These are phyloP conservation scores for Gonapodya prolifera DNA, from an alignment of 192 early-diverging fungal species.

Conservation along the genomic window DNA sequence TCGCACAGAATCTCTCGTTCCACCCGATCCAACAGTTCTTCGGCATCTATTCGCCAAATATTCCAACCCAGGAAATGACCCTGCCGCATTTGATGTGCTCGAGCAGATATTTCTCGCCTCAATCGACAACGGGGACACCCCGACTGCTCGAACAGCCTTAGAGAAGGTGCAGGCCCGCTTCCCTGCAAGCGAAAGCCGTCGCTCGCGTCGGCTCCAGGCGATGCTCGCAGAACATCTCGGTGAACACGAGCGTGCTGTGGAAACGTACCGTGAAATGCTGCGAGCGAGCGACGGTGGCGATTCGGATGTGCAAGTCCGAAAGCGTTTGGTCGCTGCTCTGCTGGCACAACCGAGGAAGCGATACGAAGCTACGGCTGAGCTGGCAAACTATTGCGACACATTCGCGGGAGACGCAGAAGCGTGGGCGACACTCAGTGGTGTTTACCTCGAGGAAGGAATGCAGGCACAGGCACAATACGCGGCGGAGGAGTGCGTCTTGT, in stretches of 20 bases:
- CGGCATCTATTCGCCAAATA: neutral
- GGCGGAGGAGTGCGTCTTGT: constrained; percentile 80
- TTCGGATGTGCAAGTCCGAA: constrained; percentile 51
- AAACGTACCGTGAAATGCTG: constrained; percentile 63
- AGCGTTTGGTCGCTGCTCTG: constrained; percentile 66
- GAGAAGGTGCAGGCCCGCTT: constrained; percentile 49
- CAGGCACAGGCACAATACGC: constrained; percentile 80
- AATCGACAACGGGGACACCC: constrained; percentile 59
- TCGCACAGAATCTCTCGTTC: constrained; percentile 1
- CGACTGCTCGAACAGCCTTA: constrained; percentile 47
- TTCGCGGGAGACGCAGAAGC: constrained; percentile 79
- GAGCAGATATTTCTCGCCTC: constrained; percentile 76
- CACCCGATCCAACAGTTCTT: neutral
- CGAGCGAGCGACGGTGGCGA: constrained; percentile 40
- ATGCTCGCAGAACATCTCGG: constrained; percentile 69
- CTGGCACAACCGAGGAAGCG: constrained; percentile 45
- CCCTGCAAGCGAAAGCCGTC: constrained; percentile 35
- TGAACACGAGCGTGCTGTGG: constrained; percentile 49
- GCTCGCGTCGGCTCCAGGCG: constrained; percentile 59
- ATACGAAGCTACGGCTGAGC: constrained; percentile 53
- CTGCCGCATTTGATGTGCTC: constrained; percentile 30
- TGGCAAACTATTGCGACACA: constrained; percentile 68
- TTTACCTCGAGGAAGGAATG: constrained; percentile 59
- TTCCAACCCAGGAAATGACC: neutral
- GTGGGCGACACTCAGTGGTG: constrained; percentile 68